Evolutionary conservation across 805 yeast genomes (phyloP), one percentile per base, ranked within the genome.

Genomic region (Diddensiella transvaalensis): DNA sequence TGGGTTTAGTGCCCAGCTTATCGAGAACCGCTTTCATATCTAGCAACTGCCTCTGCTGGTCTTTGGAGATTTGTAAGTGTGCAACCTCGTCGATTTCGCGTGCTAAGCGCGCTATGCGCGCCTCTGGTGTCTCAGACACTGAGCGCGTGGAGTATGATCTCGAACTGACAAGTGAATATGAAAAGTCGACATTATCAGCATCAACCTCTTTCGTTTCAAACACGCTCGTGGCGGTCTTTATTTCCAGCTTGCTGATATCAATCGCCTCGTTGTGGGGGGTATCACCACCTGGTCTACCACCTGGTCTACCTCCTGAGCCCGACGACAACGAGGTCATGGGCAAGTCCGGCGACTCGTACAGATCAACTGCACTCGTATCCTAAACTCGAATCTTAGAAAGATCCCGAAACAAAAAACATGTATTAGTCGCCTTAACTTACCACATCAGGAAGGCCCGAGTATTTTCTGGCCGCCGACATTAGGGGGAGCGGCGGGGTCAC

Each of bases 1-100:
- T 8, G 13, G 32, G 32, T 26, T 26, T 26, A 13, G 13, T 26
- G 10, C 18, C 15, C 36, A 50, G 23, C 29, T 40, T 38, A 6
- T 29, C 41, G 6, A 50, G 48, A n/a, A 47, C 22, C 6, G 30
- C 23, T 11, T 39, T 24, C 15, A 43, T 42, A 10, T 38, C 50
- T 23, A 43, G 56, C 24, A 42, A 43, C 8, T 64, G 64, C 10
- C 46, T 51, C 2, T 57, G 49, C 15, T 49, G 55, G 18, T 48
- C 56, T 2, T 55, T 54, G 2, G 57, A 62, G 2, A 49, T 55
- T 19, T 38, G 23, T 11, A 30, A 3, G 21, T 29, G 38, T 17
- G 32, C 32, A 13, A 53, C 40, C 26, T 55, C 57, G 22, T 52
- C 58, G n/a, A 56, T 46, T 33, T 56, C 60, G 17, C 54, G 40